Base-by-base conservation (phyloP, 1,139 yeast species). In the Protomyces pachydermus region DNA sequence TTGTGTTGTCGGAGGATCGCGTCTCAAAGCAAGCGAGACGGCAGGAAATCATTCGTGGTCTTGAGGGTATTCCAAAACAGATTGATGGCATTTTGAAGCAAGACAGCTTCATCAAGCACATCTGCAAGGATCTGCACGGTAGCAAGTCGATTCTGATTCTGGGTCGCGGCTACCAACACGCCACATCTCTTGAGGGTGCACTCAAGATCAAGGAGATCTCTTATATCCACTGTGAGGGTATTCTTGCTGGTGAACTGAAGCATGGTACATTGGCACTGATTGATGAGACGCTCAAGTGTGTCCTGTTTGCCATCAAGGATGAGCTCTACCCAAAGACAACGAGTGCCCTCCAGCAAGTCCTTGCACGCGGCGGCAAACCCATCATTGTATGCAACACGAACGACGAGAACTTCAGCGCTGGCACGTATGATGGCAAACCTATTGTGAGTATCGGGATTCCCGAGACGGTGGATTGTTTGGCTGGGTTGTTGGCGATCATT, bases 211-310 rank as follows among this genome's bases (percentile, higher is more conserved):
- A 95, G 79, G 99, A 95, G 78, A 95, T 95, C 69, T 91, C 98
- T 4, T 95, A 95, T 77, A 95, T 93, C 91, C 99, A 95, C 76
- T 90, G 98, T 34, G 99, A 95, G 80, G 99, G 98, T 80, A 97
- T 95, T 61, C 84, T 93, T 70, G 98, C 99, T 34, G 99, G 98
- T 75, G 99, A 95, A 78, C 84, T 95, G 77, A 95, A 95, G 78
- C 99, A 95, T 75, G 99, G 99, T 78, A 97, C 91, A 48, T 83
- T 95, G 73, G 99, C 99, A 2, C 82, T 95, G 69, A 97, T 95
- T 68, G 99, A 95, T 76, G 95, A 89, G 72, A 81, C 87, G 70
- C 81, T 95, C 74, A 98, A 98, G 68, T 90, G 93, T 69, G 87
- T 95, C 77, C 96, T 96, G 12, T 86, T 95, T 77, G 98, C 97